A percentile compares a stretch with the other conserved stretches of the same genome.
These are phyloP conservation scores for Pittosporum tobira DNA, from an alignment of 129 eudicot genomes.

Conservation along the genomic window DNA sequence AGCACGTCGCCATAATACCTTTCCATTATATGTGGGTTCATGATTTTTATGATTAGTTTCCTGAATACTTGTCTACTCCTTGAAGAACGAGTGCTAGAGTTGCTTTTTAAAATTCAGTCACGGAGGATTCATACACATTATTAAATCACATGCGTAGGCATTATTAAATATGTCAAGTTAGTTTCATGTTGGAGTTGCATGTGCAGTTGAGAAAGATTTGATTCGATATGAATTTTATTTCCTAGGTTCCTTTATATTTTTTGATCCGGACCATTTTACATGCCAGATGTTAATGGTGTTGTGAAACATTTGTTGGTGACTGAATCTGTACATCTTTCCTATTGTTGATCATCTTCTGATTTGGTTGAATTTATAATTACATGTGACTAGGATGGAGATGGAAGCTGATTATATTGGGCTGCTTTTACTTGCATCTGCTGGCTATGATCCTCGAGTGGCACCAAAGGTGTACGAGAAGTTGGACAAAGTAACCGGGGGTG, in stretches of 20 bases:
- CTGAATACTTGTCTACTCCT: too few species aligned
- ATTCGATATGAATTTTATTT: too few species aligned
- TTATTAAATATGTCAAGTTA: neutral
- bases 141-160: neutral
- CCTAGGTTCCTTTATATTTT: too few species aligned
- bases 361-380: neutral
- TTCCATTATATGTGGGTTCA: too few species aligned
- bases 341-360: neutral
- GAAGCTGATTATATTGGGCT: slow-evolving; percentile 94
- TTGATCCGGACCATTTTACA: too few species aligned
- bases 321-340: neutral
- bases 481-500: slow-evolving; percentile 49
- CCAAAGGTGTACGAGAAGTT: slow-evolving; percentile 75
- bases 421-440: slow-evolving; percentile 74
- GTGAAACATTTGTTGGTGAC: neutral
- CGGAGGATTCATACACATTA: too few species aligned
- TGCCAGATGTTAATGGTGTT: neutral
- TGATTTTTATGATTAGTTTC: too few species aligned
- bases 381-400: slow-evolving; percentile 69
- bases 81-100: too few species aligned
- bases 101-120: too few species aligned
- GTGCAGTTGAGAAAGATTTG: neutral
- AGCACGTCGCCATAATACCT: too few species aligned
- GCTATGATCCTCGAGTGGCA: slow-evolving; percentile 79
- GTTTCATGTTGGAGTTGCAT: neutral